Percentiles rank a stretch among this genome's conserved stretches.
Evolutionary conservation across 1,139 yeast species (phyloP).

Genomic region (Petasospora rhodanensis): DNA sequence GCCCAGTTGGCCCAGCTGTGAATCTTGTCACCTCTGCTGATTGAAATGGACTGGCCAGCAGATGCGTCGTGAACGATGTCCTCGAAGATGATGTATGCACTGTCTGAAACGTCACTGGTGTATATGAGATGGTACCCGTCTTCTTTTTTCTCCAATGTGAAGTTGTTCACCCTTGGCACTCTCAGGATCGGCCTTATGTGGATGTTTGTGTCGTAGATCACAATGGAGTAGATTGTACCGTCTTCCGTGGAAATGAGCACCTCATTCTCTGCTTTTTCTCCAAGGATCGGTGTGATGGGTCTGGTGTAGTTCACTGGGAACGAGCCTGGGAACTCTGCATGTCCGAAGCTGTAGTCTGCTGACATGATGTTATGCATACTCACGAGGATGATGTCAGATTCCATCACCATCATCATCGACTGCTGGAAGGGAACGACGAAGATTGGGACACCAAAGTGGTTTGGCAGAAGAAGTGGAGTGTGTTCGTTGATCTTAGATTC

Average conservation of each 20-base stretch:
- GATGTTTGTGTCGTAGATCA: slow-evolving; percentile 15
- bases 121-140: slow-evolving; percentile 17
- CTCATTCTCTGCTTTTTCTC: slow-evolving; percentile 29
- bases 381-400: slow-evolving; percentile 17
- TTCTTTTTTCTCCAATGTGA: slow-evolving; percentile 15
- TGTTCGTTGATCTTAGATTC: slow-evolving; percentile 27
- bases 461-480: slow-evolving; percentile 35
- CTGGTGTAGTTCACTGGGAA: slow-evolving; percentile 40
- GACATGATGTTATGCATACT: slow-evolving; percentile 33
- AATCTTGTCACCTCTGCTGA: slow-evolving; percentile 9
- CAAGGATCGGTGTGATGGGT: slow-evolving; percentile 26
- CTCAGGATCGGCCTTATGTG: slow-evolving; percentile 15
- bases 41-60: slow-evolving; percentile 1
- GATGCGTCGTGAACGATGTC: slow-evolving; percentile 8
- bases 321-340: slow-evolving; percentile 16
- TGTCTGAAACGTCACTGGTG: slow-evolving; percentile 15
- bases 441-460: slow-evolving; percentile 38
- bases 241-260: slow-evolving; percentile 38
- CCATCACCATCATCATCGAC: slow-evolving; percentile 36
- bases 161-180: slow-evolving; percentile 16
- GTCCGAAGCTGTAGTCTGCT: slow-evolving; percentile 38
- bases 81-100: slow-evolving; percentile 15
- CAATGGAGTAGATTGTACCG: slow-evolving; percentile 38
- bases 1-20: slow-evolving; percentile 42
- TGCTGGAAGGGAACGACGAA: slow-evolving; percentile 35